These are phyloP conservation scores for Candida sphagnicola DNA, from an alignment of 805 yeast genomes.

Conservation along the genomic window DNA sequence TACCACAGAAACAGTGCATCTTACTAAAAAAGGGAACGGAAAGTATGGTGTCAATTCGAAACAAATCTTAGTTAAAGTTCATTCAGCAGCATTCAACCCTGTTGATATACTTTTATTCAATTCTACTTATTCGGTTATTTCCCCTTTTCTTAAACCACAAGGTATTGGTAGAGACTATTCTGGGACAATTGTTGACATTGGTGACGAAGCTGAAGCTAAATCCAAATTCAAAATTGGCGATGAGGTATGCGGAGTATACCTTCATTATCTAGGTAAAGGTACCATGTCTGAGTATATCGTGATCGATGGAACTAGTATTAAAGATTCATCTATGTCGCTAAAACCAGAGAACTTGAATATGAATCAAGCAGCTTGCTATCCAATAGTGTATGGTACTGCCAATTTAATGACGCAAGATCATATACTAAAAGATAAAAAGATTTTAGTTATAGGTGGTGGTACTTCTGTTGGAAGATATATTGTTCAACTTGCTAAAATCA, in stretches of 20 bases:
- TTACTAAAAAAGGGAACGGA: not conserved
- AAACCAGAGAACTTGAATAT: slow-evolving; percentile 45
- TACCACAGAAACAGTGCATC: slow-evolving; percentile 7
- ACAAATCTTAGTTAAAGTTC: slow-evolving; percentile 26
- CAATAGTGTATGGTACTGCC: slow-evolving; percentile 66
- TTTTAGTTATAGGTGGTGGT: slow-evolving; percentile 70
- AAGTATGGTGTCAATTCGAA: slow-evolving; percentile 11
- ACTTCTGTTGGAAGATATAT: slow-evolving; percentile 61
- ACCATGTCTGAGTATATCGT: slow-evolving; percentile 41
- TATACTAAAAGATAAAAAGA: slow-evolving; percentile 41
- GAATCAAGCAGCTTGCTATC: slow-evolving; percentile 63
- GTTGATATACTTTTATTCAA: slow-evolving; percentile 22
- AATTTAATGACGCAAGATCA: slow-evolving; percentile 29
- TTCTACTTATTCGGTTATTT: slow-evolving; percentile 8
- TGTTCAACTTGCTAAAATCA: slow-evolving; percentile 50
- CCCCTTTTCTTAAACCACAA: slow-evolving; percentile 8
- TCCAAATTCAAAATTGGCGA: slow-evolving; percentile 23
- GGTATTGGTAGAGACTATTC: slow-evolving; percentile 31
- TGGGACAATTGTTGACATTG: slow-evolving; percentile 30
- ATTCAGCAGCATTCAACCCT: slow-evolving; percentile 30
- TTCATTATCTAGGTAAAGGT: slow-evolving; percentile 25
- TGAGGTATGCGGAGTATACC: slow-evolving; percentile 23
- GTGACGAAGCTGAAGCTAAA: slow-evolving; percentile 16
- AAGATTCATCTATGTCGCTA: slow-evolving; percentile 5
- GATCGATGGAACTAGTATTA: slow-evolving; percentile 29